phyloP scores from a whole-genome alignment of 2,329 filamentous ascomycete genomes.

The Aspergillus puulaauensis region DNA sequence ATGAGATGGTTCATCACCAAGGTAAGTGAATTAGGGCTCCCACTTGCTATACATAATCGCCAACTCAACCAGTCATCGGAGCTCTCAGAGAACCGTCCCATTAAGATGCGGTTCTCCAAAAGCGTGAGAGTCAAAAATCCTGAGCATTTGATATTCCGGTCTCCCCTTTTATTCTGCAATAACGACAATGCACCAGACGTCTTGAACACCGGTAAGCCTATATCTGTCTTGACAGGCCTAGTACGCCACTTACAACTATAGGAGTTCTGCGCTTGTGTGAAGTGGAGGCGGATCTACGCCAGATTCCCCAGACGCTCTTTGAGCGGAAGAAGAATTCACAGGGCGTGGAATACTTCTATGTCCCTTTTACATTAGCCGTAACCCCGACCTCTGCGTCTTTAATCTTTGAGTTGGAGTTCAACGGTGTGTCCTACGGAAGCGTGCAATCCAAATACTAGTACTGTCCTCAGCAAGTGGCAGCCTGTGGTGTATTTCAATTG shows the following conservation, averaged over 20 bases:
- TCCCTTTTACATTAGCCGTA: slow-evolving; percentile 14
- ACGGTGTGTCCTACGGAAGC: slow-evolving; percentile 24
- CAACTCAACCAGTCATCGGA: not conserved
- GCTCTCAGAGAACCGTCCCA: slow-evolving; percentile 17
- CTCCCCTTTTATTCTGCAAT: slow-evolving; percentile 10
- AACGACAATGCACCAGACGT: not conserved
- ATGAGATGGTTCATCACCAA: slow-evolving; percentile 27
- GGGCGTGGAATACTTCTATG: slow-evolving; percentile 13
- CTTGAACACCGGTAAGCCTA: not conserved
- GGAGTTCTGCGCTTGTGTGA: slow-evolving; percentile 17
- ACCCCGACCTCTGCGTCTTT: slow-evolving; percentile 24
- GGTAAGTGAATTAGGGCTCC: slow-evolving; percentile 9
- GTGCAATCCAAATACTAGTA: slow-evolving; percentile 20
- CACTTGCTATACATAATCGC: not conserved
- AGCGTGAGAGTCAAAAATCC: not conserved
- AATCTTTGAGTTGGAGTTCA: slow-evolving; percentile 25
- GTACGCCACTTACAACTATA: not conserved
- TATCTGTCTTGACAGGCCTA: not conserved
- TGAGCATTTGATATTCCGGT: not conserved
- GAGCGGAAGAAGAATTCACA: slow-evolving; percentile 13
- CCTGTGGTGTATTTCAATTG: not conserved
- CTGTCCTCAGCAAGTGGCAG: not conserved
- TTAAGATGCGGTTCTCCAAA: slow-evolving; percentile 11
- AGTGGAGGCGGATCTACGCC: slow-evolving; percentile 19
- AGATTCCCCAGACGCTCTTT: slow-evolving; percentile 22